Conservation (phyloP, 2,329 filamentous ascomycete genomes). For the Byssoonygena ceratinophila region DNA sequence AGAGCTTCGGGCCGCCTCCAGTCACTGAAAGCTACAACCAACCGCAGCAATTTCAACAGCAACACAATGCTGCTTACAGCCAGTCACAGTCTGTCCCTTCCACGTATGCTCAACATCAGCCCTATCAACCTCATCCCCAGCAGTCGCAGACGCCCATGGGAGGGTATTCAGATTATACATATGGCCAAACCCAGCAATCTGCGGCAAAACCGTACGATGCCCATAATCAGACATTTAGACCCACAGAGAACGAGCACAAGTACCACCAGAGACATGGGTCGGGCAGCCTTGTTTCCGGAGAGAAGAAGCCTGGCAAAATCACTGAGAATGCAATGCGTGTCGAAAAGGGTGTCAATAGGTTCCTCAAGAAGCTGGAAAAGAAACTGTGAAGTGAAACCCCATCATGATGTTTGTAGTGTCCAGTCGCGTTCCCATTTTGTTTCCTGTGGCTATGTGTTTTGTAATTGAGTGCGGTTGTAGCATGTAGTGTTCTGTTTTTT, state of each 20-base stretch:
- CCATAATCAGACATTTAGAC: slow-evolving; percentile 39
- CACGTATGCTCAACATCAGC: slow-evolving; percentile 31
- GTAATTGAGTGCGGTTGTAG: too few species aligned
- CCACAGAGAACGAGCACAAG: slow-evolving; percentile 35
- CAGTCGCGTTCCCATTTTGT: too few species aligned
- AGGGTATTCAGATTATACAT: slow-evolving; percentile 37
- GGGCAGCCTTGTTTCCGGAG: slow-evolving; percentile 11
- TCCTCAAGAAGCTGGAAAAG: slow-evolving; percentile 31
- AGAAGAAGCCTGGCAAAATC: slow-evolving; percentile 16
- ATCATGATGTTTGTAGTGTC: too few species aligned
- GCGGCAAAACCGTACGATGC: slow-evolving; percentile 30
- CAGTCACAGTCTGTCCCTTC: slow-evolving; percentile 23
- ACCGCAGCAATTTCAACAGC: slow-evolving; percentile 14
- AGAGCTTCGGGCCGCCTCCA: slow-evolving; percentile 19
- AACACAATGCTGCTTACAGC: slow-evolving; percentile 6
- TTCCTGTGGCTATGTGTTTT: too few species aligned
- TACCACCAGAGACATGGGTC: slow-evolving; percentile 30
- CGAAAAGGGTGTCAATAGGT: slow-evolving; percentile 28
- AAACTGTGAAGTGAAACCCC: slow-evolving; percentile 12
- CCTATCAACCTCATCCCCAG: slow-evolving; percentile 7
- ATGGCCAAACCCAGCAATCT: slow-evolving; percentile 27
- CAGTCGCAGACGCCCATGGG: slow-evolving; percentile 20
- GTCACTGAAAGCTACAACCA: slow-evolving; percentile 7
- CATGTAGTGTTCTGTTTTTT: too few species aligned
- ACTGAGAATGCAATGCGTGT: slow-evolving; percentile 24